Evolutionary conservation across 495 filamentous ascomycete genomes (phyloP), one percentile per base, ranked within the genome.

Genomic region (Tricharina praecox): DNA sequence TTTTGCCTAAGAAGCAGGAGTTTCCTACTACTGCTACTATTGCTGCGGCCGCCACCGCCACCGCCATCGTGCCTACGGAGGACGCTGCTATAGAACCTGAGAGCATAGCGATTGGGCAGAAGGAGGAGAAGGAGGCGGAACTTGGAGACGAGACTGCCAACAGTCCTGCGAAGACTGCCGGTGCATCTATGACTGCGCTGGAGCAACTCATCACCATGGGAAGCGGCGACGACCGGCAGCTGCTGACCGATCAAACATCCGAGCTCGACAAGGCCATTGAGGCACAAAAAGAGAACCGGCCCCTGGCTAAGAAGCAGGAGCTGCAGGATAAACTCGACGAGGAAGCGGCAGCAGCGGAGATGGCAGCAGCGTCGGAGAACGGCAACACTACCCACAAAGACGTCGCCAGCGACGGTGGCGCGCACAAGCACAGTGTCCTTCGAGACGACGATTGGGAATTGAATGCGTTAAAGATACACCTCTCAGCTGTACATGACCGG

Each of bases 1-100:
- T 96, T 62, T 62, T 99, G 45, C 92, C 90, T 0, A 90, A 93
- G 60, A 77, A 82, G 41, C 77, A 84, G 53, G 86, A 87, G 42
- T 63, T 87, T 19, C 72, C 74, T 41, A 53, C 67, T 0, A 51
- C 66, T 26, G 52, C 65, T 9, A 23, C 54, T 21, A 49, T 53
- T 16, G 54, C 54, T 10, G 45, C 38, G 16, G 34, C 48, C 7
- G 34, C 32, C 23, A n/a, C 48, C 16, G 37, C 37, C 28, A 19
- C 45, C 33, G 52, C 65, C 8, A 23, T 53, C 21, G 50, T 53
- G 13, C 53, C 54, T 10, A 45, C 38, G 16, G 34, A 46, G 5
- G 34, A 35, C 23, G 11, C 48, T 15, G 37, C 37, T 28, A 19
- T 42, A 34, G 42, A 51, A 11, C 25, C 35, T n/a, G 23, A 52